A percentile compares a stretch with the other conserved stretches of the same genome.
Conservation (phyloP, 441 rosid species). For the Corymbia calophylla region DNA sequence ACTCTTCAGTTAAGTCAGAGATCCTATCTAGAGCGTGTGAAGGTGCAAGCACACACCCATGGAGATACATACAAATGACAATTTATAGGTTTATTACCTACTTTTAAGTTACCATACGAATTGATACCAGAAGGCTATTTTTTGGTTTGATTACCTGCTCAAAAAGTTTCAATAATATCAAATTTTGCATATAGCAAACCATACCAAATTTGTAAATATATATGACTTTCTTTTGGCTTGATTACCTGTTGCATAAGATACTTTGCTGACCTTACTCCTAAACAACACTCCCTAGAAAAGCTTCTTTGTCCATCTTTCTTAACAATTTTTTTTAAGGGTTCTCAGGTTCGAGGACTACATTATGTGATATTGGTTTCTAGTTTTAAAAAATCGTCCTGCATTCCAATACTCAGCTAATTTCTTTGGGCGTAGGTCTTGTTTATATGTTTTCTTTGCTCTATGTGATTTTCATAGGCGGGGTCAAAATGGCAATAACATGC, state of each 20-base stretch:
- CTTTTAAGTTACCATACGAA: not conserved
- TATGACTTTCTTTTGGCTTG: not conserved
- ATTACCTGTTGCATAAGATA: not conserved
- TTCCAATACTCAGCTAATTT: not conserved
- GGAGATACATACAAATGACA: not conserved
- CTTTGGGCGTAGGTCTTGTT: not conserved
- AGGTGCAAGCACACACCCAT: not conserved
- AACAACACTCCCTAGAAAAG: not conserved
- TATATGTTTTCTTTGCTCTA: too few species aligned
- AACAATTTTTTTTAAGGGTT: not conserved
- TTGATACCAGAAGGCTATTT: not conserved
- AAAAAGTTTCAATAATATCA: not conserved
- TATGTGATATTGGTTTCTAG: not conserved
- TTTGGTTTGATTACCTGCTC: not conserved
- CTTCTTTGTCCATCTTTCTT: not conserved
- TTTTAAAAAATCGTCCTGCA: not conserved
- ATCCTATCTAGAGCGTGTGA: not conserved
- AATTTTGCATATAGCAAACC: not conserved
- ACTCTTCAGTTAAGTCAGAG: not conserved
- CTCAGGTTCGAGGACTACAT: not conserved
- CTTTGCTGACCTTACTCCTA: not conserved
- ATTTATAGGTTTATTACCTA: not conserved
- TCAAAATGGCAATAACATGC: too few species aligned
- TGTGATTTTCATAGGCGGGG: too few species aligned
- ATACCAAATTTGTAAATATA: not conserved